These are phyloP conservation scores for Amanita pseudoporphyria DNA, from an alignment of 768 basidiomycete species.

Conservation along the genomic window DNA sequence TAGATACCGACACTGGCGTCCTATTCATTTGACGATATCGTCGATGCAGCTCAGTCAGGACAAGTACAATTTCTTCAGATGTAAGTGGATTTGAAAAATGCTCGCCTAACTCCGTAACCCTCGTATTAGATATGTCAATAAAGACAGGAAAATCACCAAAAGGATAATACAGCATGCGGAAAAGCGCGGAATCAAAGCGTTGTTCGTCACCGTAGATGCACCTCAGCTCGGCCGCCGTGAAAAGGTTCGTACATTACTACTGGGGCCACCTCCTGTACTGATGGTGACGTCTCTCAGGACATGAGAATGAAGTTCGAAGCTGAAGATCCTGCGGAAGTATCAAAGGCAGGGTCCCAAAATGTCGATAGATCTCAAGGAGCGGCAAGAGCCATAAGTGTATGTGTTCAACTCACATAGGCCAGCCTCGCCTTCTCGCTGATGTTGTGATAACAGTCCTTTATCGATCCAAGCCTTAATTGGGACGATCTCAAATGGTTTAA, in stretches of 20 bases:
- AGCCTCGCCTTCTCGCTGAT: not conserved
- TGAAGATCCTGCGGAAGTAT: conserved; percentile 52
- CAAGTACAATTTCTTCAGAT: conserved; percentile 87
- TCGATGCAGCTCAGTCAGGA: conserved; percentile 72
- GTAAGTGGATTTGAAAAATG: conserved; percentile 20
- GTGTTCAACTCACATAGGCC: conserved; percentile 13
- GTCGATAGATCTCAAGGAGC: conserved; percentile 87
- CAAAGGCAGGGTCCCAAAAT: conserved; percentile 37
- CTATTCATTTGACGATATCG: conserved; percentile 91
- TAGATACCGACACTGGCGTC: conserved; percentile 94
- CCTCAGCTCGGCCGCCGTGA: conserved; percentile 92
- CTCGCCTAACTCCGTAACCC: not conserved
- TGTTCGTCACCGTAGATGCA: conserved; percentile 97
- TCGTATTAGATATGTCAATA: conserved; percentile 72
- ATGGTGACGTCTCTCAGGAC: conserved; percentile 35
- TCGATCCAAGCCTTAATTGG: conserved; percentile 88
- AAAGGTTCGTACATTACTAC: conserved; percentile 33
- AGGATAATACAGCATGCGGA: conserved; percentile 88
- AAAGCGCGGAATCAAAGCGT: conserved; percentile 77
- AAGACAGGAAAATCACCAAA: conserved; percentile 77
- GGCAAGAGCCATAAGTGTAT: conserved; percentile 84
- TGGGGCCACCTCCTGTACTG: no score
- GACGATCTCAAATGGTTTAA: conserved; percentile 76
- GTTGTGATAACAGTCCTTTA: conserved; percentile 59
- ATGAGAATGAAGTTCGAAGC: conserved; percentile 97